Conservation (phyloP, 2,329 filamentous ascomycete species). For the Neurospora sp. region DNA sequence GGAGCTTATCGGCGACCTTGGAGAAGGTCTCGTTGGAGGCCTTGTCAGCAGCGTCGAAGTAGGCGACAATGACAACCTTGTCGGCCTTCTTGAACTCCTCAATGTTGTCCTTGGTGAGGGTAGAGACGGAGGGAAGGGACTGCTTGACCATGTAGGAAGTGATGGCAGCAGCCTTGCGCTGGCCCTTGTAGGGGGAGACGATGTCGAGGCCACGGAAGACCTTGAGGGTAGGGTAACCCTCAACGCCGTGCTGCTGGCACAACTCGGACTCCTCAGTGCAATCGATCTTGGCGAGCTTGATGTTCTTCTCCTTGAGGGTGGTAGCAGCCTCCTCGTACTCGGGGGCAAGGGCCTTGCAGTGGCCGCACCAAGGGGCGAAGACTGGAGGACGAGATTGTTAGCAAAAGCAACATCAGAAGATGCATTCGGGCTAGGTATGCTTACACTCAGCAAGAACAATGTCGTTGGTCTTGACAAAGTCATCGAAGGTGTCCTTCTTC, state of each 20-base stretch:
- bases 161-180: constrained; percentile 74
- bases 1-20: constrained; percentile 61
- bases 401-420: neutral
- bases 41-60: constrained; percentile 74
- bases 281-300: constrained; percentile 78
- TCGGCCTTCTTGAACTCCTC: constrained; percentile 97
- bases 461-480: constrained; percentile 76
- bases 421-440: constrained; percentile 22
- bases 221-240: constrained; percentile 98
- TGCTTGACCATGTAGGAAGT: constrained; percentile 96
- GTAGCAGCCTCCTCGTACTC: constrained; percentile 86
- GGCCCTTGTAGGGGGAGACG: constrained; percentile 73
- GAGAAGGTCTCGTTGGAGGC: constrained; percentile 77
- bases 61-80: constrained; percentile 90
- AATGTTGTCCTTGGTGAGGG: constrained; percentile 69
- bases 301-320: constrained; percentile 77
- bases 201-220: constrained; percentile 89
- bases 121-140: constrained; percentile 82
- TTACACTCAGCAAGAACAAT: constrained; percentile 91
- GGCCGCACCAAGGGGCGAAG: constrained; percentile 93
- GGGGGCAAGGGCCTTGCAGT: constrained; percentile 96
- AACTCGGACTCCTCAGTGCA: constrained; percentile 92
- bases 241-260: constrained; percentile 81
- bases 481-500: constrained; percentile 76
- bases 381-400: constrained; percentile 37